phyloP scores from a whole-genome alignment of 2,329 filamentous ascomycete species.

The Hypoxylon sp. region DNA sequence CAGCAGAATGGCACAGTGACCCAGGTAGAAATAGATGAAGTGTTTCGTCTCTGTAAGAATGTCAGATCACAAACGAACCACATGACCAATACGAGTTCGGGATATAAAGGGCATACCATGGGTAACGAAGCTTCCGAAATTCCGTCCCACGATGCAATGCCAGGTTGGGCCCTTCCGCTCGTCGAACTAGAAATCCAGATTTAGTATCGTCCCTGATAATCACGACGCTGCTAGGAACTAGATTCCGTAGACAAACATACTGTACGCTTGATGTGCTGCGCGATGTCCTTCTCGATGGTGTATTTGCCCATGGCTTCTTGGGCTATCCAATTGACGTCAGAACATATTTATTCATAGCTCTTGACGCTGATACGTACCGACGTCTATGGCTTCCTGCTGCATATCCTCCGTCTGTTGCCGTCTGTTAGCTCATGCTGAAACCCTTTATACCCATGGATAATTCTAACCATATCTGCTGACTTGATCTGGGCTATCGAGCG shows the following conservation, averaged over 20 bases:
- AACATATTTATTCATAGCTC: slow-evolving; percentile 11
- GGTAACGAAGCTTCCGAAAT: slow-evolving; percentile 99
- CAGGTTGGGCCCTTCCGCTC: slow-evolving; percentile 97
- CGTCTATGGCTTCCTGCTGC: slow-evolving; percentile 95
- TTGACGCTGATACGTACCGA: slow-evolving; percentile 75
- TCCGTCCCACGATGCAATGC: slow-evolving; percentile 98
- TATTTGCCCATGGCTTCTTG: slow-evolving; percentile 75
- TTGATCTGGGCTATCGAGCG: slow-evolving; percentile 86
- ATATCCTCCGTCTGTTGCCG: slow-evolving; percentile 87
- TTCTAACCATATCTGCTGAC: slow-evolving; percentile 94
- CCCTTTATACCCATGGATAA: slow-evolving; percentile 18
- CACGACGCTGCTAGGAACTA: slow-evolving; percentile 76
- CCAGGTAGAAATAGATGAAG: slow-evolving; percentile 99
- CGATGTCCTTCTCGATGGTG: slow-evolving; percentile 71
- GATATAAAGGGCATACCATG: slow-evolving; percentile 75
- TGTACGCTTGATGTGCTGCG: slow-evolving; percentile 56
- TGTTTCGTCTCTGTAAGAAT: slow-evolving; percentile 90
- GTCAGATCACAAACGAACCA: slow-evolving; percentile 34
- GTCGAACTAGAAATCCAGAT: slow-evolving; percentile 80
- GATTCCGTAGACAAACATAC: slow-evolving; percentile 68
- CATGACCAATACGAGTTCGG: neutral
- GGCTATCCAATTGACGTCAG: slow-evolving; percentile 58
- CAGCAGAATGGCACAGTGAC: slow-evolving; percentile 96
- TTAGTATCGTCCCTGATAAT: slow-evolving; percentile 30
- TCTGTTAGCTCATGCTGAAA: slow-evolving; percentile 52